Percentiles rank a stretch among this genome's conserved stretches.
Conservation (phyloP, 2,329 filamentous ascomycete species). For the Monosporascus sp. region DNA sequence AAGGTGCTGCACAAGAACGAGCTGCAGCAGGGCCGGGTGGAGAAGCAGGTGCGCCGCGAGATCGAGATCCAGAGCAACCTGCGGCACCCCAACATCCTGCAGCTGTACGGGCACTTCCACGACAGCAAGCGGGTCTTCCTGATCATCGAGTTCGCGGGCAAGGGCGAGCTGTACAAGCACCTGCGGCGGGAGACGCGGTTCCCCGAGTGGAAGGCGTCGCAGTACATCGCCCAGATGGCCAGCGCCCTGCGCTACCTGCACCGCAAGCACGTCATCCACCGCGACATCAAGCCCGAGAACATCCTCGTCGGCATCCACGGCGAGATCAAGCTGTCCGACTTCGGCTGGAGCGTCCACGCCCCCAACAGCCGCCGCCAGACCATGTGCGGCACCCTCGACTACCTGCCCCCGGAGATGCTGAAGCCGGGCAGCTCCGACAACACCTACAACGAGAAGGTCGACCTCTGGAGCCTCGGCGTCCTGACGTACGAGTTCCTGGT, state of each 20-base stretch:
- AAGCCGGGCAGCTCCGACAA: constrained; percentile 75
- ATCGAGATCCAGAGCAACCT: constrained; percentile 88
- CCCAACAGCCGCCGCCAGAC: constrained; percentile 91
- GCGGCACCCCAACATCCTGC: constrained; percentile 78
- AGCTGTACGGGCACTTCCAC: constrained; percentile 83
- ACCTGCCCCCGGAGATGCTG: constrained; percentile 97
- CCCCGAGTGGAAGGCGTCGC: constrained; percentile 78
- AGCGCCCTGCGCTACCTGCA: constrained; percentile 84
- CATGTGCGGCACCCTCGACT: constrained; percentile 96
- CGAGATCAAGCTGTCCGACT: constrained; percentile 98
- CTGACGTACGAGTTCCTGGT: constrained; percentile 95
- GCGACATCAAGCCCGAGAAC: constrained; percentile 97
- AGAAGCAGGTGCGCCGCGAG: constrained; percentile 82
- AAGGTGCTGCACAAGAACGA: constrained; percentile 85
- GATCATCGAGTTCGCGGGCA: constrained; percentile 80
- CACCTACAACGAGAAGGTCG: constrained; percentile 91
- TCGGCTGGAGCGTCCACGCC: constrained; percentile 96
- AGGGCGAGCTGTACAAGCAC: constrained; percentile 85
- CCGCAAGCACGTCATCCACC: constrained; percentile 95
- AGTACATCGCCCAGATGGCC: constrained; percentile 89
- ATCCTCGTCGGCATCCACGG: constrained; percentile 94
- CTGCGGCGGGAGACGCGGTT: constrained; percentile 73
- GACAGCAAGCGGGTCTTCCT: constrained; percentile 84
- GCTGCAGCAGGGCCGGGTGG: constrained; percentile 69
- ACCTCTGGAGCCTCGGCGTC: constrained; percentile 92